Percentiles rank a stretch among this genome's conserved stretches.
Conservation (phyloP, 116 monocot genomes). For the Iris pallida region DNA sequence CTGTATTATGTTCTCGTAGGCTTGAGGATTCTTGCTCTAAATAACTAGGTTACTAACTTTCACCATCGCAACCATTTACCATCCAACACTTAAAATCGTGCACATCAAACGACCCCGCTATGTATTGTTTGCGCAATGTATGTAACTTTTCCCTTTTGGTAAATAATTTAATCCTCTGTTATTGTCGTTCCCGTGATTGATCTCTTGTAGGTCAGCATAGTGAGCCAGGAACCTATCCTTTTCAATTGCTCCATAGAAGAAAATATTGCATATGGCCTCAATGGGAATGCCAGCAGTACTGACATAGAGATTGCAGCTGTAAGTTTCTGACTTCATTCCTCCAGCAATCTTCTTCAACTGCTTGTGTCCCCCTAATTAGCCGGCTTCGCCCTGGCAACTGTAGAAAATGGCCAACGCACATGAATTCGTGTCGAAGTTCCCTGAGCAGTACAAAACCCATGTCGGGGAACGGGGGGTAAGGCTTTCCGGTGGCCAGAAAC, state of each 20-base stretch:
- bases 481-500: conserved; percentile 97
- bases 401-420: conserved; percentile 99
- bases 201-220: conserved; percentile 84
- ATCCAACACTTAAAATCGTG: no score
- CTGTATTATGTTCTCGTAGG: no score
- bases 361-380: not conserved
- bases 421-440: conserved; percentile 84
- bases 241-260: conserved; percentile 95
- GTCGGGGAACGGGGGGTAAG: conserved; percentile 92
- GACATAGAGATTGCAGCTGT: conserved; percentile 93
- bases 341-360: not conserved
- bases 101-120: no score
- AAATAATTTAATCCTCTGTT: not conserved
- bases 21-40: no score
- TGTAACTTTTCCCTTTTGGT: no score
- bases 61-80: no score
- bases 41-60: no score
- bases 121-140: no score
- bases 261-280: conserved; percentile 91
- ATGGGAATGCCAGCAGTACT: conserved; percentile 50
- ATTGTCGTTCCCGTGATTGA: not conserved
- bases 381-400: not conserved
- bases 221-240: conserved; percentile 92
- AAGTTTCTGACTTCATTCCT: conserved; percentile 16
- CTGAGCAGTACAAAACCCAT: conserved; percentile 81